phyloP scores from a whole-genome alignment of 352 stramenopile genomes.

The Phytophthora macrochlamydospora region DNA sequence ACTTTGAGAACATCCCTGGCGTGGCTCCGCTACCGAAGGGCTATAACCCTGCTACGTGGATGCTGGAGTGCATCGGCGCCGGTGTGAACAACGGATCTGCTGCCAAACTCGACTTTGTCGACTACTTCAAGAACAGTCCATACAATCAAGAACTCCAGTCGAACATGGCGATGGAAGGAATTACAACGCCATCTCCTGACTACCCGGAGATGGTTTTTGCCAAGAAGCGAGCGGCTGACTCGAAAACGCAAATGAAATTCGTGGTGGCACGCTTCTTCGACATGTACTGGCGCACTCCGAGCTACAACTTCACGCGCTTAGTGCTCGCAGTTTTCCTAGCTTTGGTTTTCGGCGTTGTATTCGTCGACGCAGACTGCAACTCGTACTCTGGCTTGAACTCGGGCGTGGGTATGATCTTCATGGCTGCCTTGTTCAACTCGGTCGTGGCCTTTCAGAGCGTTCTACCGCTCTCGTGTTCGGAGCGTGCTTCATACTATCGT shows the following conservation, averaged over 20 bases:
- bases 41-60: slow-evolving; percentile 26
- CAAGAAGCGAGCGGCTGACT: slow-evolving; percentile 28
- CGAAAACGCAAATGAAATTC: slow-evolving; percentile 32
- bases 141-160: not conserved
- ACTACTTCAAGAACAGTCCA: slow-evolving; percentile 2
- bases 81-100: slow-evolving; percentile 22
- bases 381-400: slow-evolving; percentile 41
- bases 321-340: slow-evolving; percentile 59
- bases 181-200: slow-evolving; percentile 8
- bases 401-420: slow-evolving; percentile 79
- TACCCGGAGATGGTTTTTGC: slow-evolving; percentile 28
- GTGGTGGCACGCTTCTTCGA: slow-evolving; percentile 26
- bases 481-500: slow-evolving; percentile 79
- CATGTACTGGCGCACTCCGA: slow-evolving; percentile 56
- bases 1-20: slow-evolving; percentile 29
- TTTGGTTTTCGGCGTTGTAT: slow-evolving; percentile 78
- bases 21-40: slow-evolving; percentile 33
- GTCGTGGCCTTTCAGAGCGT: slow-evolving; percentile 71
- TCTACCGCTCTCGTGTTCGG: slow-evolving; percentile 81
- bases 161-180: slow-evolving; percentile 6
- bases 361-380: slow-evolving; percentile 30
- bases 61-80: slow-evolving; percentile 36
- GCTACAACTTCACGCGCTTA: slow-evolving; percentile 78
- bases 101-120: slow-evolving; percentile 8
- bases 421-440: slow-evolving; percentile 60